Percentiles rank a stretch among this genome's conserved stretches.
These are phyloP conservation scores for Colletotrichum sp. DNA, from an alignment of 2,329 filamentous ascomycete genomes.

Conservation along the genomic window DNA sequence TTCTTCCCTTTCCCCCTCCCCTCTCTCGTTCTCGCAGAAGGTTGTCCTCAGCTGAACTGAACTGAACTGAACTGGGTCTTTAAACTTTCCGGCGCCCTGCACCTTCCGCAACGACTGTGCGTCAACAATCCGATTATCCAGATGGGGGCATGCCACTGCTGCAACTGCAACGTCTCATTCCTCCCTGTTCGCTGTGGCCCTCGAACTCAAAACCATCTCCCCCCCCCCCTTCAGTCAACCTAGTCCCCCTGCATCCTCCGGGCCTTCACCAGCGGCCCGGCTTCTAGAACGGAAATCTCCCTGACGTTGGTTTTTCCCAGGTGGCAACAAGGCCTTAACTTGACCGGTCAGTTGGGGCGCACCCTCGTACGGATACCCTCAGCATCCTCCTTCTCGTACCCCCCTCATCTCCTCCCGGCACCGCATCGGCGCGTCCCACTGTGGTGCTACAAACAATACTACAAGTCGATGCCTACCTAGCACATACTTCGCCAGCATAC, in stretches of 20 bases:
- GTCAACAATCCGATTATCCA: neutral
- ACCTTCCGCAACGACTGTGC: neutral
- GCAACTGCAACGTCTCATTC: neutral
- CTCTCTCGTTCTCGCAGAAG: neutral
- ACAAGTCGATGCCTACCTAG: neutral
- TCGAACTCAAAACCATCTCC: neutral
- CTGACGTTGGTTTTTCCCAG: neutral
- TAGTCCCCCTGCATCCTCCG: neutral
- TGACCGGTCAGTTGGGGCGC: neutral
- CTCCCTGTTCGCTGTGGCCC: neutral
- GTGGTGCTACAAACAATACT: neutral
- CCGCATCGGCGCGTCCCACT: neutral
- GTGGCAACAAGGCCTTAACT: neutral
- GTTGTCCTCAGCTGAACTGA: neutral
- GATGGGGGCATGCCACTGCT: neutral
- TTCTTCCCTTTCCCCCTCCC: neutral
- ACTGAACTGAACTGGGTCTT: neutral
- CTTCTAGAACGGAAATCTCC: conserved; percentile 13
- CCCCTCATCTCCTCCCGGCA: neutral
- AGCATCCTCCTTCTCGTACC: neutral
- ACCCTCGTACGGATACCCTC: neutral
- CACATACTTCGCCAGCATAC: neutral
- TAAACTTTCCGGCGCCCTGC: neutral
- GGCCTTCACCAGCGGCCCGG: neutral
- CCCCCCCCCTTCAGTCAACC: neutral